These are phyloP conservation scores for Leccinum sublutescens DNA, from an alignment of 768 basidiomycete genomes.

Conservation along the genomic window DNA sequence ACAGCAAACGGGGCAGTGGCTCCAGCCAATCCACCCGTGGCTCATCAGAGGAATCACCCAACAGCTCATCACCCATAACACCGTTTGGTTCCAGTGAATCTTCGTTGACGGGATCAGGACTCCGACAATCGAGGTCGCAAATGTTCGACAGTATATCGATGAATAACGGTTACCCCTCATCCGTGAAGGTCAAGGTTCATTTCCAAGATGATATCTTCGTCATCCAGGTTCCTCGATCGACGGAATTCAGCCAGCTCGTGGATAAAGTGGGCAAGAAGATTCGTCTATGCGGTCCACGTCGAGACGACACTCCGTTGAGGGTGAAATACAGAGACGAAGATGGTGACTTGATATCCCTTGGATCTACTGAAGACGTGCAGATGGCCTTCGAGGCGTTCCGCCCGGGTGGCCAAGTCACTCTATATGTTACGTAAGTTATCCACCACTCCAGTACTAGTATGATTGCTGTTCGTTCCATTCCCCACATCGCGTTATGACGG, in stretches of 20 bases:
- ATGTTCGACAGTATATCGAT: conserved; percentile 44
- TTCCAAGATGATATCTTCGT: conserved; percentile 96
- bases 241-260: conserved; percentile 80
- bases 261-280: conserved; percentile 94
- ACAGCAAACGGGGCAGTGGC: conserved; percentile 76
- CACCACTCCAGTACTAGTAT: background rate
- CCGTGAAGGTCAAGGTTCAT: conserved; percentile 91
- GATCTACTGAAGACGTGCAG: conserved; percentile 89
- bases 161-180: conserved; percentile 35
- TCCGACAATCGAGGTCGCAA: conserved; percentile 55
- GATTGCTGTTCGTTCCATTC: background rate
- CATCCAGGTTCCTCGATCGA: conserved; percentile 79
- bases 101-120: conserved; percentile 58
- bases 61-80: conserved; percentile 83
- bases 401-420: conserved; percentile 76
- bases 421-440: conserved; percentile 66
- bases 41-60: conserved; percentile 83
- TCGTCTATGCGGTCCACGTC: conserved; percentile 78
- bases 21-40: conserved; percentile 77
- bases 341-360: conserved; percentile 84
- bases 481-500: conserved; percentile 3
- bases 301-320: conserved; percentile 76
- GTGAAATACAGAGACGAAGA: conserved; percentile 93
- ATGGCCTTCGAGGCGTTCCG: conserved; percentile 88
- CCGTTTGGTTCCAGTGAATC: conserved; percentile 90